Percentiles rank a stretch among this genome's conserved stretches.
phyloP scores from a whole-genome alignment of 2,329 filamentous ascomycete genomes.

The Pestalotiopsis sp. region DNA sequence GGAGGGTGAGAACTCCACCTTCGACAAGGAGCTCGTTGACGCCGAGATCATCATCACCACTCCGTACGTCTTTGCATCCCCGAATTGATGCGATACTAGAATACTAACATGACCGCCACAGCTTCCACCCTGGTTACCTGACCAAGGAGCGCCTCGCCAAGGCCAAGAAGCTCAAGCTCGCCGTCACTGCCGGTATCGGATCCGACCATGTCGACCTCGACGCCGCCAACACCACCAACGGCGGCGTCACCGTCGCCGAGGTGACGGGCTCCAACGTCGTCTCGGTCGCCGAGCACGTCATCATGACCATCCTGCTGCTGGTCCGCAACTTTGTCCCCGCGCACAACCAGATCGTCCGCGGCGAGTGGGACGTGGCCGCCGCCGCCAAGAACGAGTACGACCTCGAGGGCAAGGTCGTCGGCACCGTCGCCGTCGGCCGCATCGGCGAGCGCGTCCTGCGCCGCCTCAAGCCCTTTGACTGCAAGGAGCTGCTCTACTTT shows the following conservation, averaged over 20 bases:
- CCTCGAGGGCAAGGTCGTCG: conserved; percentile 95
- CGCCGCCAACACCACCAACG: conserved; percentile 97
- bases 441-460: conserved; percentile 98
- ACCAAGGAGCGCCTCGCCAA: conserved; percentile 94
- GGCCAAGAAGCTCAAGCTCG: conserved; percentile 98
- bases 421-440: conserved; percentile 94
- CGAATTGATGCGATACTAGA: background rate
- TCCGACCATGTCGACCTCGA: conserved; percentile 98
- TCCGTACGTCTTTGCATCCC: conserved; percentile 61
- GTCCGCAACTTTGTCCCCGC: conserved; percentile 98
- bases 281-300: conserved; percentile 96
- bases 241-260: conserved; percentile 94
- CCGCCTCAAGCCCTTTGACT: conserved; percentile 95
- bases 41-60: conserved; percentile 99
- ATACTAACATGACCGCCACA: conserved; percentile 36
- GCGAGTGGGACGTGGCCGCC: conserved; percentile 94
- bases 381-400: conserved; percentile 99
- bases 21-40: conserved; percentile 94
- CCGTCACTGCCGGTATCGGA: conserved; percentile 95
- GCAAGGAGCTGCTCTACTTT: conserved; percentile 99
- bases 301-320: conserved; percentile 97
- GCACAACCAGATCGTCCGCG: conserved; percentile 86
- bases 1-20: conserved; percentile 89
- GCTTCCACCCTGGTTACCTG: conserved; percentile 98
- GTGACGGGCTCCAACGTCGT: conserved; percentile 98